A percentile compares a stretch with the other conserved stretches of the same genome.
Conservation (phyloP, 305 asterid genomes). For the Fraxinus dipetala region DNA sequence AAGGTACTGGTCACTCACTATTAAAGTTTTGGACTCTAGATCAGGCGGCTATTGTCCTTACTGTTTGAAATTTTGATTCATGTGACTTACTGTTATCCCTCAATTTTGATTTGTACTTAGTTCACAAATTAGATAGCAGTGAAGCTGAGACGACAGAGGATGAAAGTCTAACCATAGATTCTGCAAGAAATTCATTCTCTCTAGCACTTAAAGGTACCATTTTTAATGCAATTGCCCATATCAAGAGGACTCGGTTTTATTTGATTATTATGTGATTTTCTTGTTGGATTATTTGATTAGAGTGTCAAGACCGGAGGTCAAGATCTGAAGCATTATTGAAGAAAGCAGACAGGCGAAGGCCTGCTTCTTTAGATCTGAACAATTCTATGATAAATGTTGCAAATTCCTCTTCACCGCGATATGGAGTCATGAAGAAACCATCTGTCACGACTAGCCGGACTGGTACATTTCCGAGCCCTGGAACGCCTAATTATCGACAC, state of each 20-base stretch:
- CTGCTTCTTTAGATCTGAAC: constrained; percentile 79
- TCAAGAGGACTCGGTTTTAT: not conserved
- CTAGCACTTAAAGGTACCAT: constrained; percentile 79
- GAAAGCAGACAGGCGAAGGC: constrained; percentile 59
- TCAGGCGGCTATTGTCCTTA: constrained; percentile 15
- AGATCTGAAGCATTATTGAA: constrained; percentile 52
- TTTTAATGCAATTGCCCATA: constrained; percentile 2
- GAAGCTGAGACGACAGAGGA: constrained; percentile 81
- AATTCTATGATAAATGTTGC: constrained; percentile 37
- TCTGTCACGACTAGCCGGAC: constrained; percentile 39
- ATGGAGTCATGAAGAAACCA: constrained; percentile 58
- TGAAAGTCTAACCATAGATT: constrained; percentile 53
- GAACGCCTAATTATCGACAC: constrained; percentile 75
- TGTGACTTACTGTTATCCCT: constrained; percentile 23
- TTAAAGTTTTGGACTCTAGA: constrained; percentile 16
- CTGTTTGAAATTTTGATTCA: not conserved
- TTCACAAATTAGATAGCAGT: constrained; percentile 56
- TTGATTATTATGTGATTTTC: not conserved
- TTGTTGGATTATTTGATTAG: constrained; percentile 40
- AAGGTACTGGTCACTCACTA: constrained; percentile 49
- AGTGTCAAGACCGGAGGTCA: constrained; percentile 72
- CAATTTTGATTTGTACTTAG: constrained; percentile 30
- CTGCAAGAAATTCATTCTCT: constrained; percentile 90
- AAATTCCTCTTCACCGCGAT: constrained; percentile 62
- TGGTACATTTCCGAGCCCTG: constrained; percentile 79